Evolutionary conservation across 257 asterid genomes (phyloP).

Genomic region (Solanum stenotomum): DNA sequence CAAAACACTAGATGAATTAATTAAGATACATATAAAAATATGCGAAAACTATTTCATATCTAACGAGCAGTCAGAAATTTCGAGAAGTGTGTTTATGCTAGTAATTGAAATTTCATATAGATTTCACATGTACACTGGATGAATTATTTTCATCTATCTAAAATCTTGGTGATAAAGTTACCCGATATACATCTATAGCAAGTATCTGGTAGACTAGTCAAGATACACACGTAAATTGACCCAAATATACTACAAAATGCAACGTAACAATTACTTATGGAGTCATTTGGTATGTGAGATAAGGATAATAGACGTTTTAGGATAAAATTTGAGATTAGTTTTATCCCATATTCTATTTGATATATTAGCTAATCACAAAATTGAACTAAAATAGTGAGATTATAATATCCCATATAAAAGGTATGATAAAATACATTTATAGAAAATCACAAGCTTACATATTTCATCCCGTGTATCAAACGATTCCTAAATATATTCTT

Average conservation of each 20-base stretch:
- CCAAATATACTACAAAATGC: neutral
- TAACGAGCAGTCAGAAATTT: neutral
- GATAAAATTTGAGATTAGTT: neutral
- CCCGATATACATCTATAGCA: neutral
- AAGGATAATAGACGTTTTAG: no score
- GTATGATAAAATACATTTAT: neutral
- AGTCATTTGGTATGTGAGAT: neutral
- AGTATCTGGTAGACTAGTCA: neutral
- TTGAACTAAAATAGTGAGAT: neutral
- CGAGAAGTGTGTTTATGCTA: neutral
- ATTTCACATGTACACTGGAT: neutral
- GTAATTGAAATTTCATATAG: neutral
- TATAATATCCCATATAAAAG: neutral
- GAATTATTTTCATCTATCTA: neutral
- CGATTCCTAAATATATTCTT: neutral
- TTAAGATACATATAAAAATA: neutral
- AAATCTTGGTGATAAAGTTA: neutral
- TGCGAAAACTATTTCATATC: neutral
- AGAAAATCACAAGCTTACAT: neutral
- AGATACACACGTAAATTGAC: neutral
- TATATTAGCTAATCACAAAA: neutral
- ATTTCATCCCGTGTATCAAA: no score
- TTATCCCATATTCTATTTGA: neutral
- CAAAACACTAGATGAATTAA: neutral
- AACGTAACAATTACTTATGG: neutral